phyloP scores from a whole-genome alignment of 139 green algal species.

The Coelastrella sp. region DNA sequence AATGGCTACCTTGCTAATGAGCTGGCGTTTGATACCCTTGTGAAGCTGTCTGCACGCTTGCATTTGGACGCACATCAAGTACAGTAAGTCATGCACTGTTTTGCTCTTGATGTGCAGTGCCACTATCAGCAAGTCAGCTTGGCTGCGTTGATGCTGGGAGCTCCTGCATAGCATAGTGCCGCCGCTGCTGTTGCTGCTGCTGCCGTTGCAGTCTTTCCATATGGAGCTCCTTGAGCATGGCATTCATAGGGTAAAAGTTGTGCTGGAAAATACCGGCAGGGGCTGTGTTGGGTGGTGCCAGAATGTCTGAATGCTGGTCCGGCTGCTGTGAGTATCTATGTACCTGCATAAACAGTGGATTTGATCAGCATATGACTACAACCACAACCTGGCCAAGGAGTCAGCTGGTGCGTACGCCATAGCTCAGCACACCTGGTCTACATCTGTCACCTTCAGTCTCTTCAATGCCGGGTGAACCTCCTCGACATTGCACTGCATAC shows the following conservation, averaged over 20 bases:
- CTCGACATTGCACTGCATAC: constrained; percentile 2
- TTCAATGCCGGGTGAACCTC: constrained; percentile 28
- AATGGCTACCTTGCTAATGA: too few relatives aligned
- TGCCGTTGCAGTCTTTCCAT: constrained; percentile 34
- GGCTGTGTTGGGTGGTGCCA: background rate
- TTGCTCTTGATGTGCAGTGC: background rate
- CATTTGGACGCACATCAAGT: too few relatives aligned
- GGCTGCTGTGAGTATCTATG: background rate
- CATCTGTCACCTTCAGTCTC: constrained; percentile 6
- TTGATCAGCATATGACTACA: background rate
- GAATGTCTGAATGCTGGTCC: background rate
- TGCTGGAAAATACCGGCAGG: background rate
- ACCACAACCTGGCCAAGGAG: background rate
- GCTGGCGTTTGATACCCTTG: too few relatives aligned
- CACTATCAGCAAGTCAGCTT: background rate
- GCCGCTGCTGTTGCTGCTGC: background rate
- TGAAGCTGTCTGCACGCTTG: too few relatives aligned
- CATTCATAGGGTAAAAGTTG: constrained; percentile 1
- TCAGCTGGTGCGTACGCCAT: background rate
- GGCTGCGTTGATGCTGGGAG: background rate
- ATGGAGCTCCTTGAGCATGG: constrained; percentile 41
- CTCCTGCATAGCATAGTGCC: background rate
- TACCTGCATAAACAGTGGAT: background rate
- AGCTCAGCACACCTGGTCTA: background rate
- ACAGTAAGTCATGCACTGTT: too few relatives aligned